These are phyloP conservation scores for Taphrina communis DNA, from an alignment of 1,139 yeast genomes.

Conservation along the genomic window DNA sequence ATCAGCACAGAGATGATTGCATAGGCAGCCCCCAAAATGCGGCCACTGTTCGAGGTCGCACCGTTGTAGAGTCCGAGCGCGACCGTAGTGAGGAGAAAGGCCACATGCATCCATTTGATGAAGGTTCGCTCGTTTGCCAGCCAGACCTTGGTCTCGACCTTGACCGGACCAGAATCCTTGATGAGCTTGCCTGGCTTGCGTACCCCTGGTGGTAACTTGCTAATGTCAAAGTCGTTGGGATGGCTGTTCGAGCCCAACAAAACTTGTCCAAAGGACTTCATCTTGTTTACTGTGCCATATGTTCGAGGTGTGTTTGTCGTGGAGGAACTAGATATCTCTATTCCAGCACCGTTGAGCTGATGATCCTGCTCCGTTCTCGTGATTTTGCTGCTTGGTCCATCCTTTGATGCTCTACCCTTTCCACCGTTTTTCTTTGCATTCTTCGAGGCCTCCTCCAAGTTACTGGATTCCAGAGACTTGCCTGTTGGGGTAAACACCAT, in stretches of 20 bases:
- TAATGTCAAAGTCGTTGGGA: conserved; percentile 6
- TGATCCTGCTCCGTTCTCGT: conserved; percentile 50
- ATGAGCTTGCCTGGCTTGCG: conserved; percentile 76
- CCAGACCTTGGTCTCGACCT: conserved; percentile 98
- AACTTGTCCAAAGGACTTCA: conserved; percentile 26
- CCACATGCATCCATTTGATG: conserved; percentile 91
- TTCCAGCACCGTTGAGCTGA: conserved; percentile 50
- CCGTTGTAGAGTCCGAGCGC: conserved; percentile 84
- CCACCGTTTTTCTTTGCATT: conserved; percentile 49
- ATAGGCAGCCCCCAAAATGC: conserved; percentile 73
- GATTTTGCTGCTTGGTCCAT: conserved; percentile 26
- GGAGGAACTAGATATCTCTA: conserved; percentile 50
- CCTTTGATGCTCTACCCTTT: conserved; percentile 46
- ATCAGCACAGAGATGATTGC: conserved; percentile 80
- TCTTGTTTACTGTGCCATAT: conserved; percentile 26
- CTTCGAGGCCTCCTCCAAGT: conserved; percentile 43
- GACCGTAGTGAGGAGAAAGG: conserved; percentile 83
- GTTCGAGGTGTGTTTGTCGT: conserved; percentile 24
- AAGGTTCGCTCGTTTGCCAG: conserved; percentile 96
- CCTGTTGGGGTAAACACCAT: conserved; percentile 42
- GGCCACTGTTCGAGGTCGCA: conserved; percentile 49
- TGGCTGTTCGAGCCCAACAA: conserved; percentile 18
- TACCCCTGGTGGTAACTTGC: conserved; percentile 82
- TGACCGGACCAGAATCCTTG: conserved; percentile 88
- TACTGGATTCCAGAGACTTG: conserved; percentile 42